These are phyloP conservation scores for Colletotrichum sp. DNA, from an alignment of 2,329 filamentous ascomycete species.

Conservation along the genomic window DNA sequence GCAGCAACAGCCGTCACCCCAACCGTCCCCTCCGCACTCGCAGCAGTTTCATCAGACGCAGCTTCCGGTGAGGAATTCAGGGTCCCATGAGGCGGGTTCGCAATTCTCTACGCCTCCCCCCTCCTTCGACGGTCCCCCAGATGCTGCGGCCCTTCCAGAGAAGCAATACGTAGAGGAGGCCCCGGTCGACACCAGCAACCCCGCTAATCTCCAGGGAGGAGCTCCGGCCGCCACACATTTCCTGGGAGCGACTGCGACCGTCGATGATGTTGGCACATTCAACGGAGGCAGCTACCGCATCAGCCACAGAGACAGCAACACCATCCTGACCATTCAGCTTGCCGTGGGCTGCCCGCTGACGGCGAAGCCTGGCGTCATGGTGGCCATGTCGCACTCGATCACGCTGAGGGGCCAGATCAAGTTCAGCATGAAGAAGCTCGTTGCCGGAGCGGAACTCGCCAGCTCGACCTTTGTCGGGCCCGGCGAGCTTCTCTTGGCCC, in stretches of 20 bases:
- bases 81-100: slow-evolving; percentile 16
- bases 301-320: slow-evolving; percentile 90
- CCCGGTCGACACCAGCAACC: slow-evolving; percentile 30
- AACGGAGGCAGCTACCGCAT: slow-evolving; percentile 95
- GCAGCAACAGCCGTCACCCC: slow-evolving; percentile 31
- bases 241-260: slow-evolving; percentile 61
- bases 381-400: slow-evolving; percentile 90
- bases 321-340: slow-evolving; percentile 85
- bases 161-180: slow-evolving; percentile 29
- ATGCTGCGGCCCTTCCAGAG: slow-evolving; percentile 27
- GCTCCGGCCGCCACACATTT: slow-evolving; percentile 61
- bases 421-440: slow-evolving; percentile 90
- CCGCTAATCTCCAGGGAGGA: slow-evolving; percentile 38
- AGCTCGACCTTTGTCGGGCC: slow-evolving; percentile 86
- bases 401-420: slow-evolving; percentile 83
- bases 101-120: slow-evolving; percentile 34
- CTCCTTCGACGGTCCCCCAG: slow-evolving; percentile 30
- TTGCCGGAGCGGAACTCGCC: slow-evolving; percentile 80
- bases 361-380: slow-evolving; percentile 87
- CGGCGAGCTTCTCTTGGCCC: slow-evolving; percentile 86
- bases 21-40: slow-evolving; percentile 24
- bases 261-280: slow-evolving; percentile 93
- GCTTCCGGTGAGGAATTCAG: slow-evolving; percentile 22
- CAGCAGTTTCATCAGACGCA: slow-evolving; percentile 27
- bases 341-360: slow-evolving; percentile 85